These are phyloP conservation scores for Cyclotella distinguenda DNA, from an alignment of 108 stramenopile genomes.

Conservation along the genomic window DNA sequence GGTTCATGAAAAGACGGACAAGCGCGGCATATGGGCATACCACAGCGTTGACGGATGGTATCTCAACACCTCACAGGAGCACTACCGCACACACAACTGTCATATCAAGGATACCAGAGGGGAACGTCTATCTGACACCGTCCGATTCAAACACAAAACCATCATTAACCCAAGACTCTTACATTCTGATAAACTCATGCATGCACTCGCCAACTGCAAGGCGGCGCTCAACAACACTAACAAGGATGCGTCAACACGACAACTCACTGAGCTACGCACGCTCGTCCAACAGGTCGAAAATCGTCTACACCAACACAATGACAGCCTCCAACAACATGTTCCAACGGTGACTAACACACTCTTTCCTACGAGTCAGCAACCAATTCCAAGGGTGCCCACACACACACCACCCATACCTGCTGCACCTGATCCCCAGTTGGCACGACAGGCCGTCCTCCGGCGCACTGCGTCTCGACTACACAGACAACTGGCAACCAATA, in stretches of 20 bases:
- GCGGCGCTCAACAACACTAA: background rate
- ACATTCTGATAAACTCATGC: slow-evolving; percentile 10
- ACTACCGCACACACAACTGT: background rate
- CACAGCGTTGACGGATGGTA: slow-evolving; percentile 35
- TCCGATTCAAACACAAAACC: slow-evolving; percentile 9
- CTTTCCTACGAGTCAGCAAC: background rate
- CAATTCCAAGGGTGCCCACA: background rate
- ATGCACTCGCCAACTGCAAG: background rate
- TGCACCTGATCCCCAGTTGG: too few species aligned
- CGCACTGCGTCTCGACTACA: too few species aligned
- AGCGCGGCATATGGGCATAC: slow-evolving; percentile 19
- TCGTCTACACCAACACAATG: too few species aligned
- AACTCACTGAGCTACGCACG: background rate
- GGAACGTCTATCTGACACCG: background rate
- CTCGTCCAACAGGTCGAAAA: too few species aligned
- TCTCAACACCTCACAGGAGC: slow-evolving; percentile 9
- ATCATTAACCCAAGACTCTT: slow-evolving; percentile 9
- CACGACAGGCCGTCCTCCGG: too few species aligned
- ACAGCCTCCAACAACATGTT: background rate
- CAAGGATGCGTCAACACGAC: background rate
- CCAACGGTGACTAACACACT: background rate
- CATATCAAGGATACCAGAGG: background rate
- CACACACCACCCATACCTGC: too few species aligned
- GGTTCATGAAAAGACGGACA: too few species aligned
- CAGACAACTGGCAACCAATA: too few species aligned